Percentiles rank a stretch among this genome's conserved stretches.
Conservation (phyloP, 495 filamentous ascomycete genomes). For the Penicillium goetzii region DNA sequence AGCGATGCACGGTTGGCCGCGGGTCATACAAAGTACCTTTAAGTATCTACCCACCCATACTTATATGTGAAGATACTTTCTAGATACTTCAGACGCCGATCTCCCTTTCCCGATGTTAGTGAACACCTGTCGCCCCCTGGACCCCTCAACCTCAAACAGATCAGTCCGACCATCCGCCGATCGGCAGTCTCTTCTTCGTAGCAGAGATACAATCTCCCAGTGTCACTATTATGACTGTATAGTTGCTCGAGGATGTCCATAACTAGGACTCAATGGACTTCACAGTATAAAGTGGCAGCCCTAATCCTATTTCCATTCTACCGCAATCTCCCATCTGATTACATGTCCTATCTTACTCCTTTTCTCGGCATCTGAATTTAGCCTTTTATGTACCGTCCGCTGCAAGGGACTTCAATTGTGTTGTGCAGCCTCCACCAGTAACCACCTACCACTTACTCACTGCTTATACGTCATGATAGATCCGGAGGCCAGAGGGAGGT, state of each 20-base stretch:
- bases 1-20: not conserved
- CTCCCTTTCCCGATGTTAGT: not conserved
- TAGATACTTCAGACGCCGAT: not conserved
- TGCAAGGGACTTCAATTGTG: not conserved
- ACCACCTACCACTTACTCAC: not conserved
- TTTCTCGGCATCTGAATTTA: not conserved
- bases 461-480: not conserved
- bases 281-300: too few species aligned
- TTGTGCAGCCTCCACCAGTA: not conserved
- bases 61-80: not conserved
- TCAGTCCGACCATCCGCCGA: not conserved
- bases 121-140: not conserved
- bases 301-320: not conserved
- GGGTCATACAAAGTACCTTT: not conserved
- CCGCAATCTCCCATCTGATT: not conserved
- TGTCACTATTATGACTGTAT: too few species aligned
- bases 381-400: not conserved
- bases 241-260: too few species aligned
- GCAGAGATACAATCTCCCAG: not conserved
- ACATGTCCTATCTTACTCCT: not conserved
- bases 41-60: not conserved
- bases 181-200: not conserved
- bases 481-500: not conserved
- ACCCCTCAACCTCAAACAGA: slow-evolving; percentile 12
- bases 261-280: too few species aligned